Evolutionary conservation across 306 rosid genomes (phyloP).

Genomic region (Carpinus fangiana): DNA sequence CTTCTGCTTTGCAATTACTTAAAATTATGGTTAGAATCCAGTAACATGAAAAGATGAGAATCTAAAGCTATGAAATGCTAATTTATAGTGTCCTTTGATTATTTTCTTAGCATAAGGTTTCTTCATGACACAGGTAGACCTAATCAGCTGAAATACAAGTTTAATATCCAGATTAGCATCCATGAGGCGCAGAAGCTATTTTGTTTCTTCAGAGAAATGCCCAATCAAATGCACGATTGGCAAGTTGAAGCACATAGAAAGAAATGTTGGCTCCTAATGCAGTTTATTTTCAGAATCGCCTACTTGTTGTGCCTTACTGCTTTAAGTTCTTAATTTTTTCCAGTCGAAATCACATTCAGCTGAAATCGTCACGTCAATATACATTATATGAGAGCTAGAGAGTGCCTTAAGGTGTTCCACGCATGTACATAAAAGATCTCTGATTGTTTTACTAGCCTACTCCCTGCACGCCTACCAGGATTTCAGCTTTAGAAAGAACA

Average conservation of each 20-base stretch:
- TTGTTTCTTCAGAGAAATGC: not conserved
- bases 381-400: not conserved
- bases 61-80: not conserved
- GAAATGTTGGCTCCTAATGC: conserved; percentile 3
- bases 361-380: not conserved
- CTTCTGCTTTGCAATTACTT: not conserved
- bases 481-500: not conserved
- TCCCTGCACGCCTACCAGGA: not conserved
- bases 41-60: not conserved
- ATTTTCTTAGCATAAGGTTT: not conserved
- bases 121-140: not conserved
- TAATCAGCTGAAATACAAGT: not conserved
- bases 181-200: not conserved
- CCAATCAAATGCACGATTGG: not conserved
- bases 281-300: not conserved
- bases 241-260: not conserved
- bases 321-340: not conserved
- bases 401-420: conserved; percentile 1
- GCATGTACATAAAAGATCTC: not conserved
- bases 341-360: not conserved
- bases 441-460: not conserved
- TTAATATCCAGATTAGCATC: not conserved
- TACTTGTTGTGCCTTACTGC: not conserved
- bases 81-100: not conserved
- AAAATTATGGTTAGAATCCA: not conserved